These are phyloP conservation scores for Tetraselmis striata DNA, from an alignment of 139 green algal genomes.

Conservation along the genomic window DNA sequence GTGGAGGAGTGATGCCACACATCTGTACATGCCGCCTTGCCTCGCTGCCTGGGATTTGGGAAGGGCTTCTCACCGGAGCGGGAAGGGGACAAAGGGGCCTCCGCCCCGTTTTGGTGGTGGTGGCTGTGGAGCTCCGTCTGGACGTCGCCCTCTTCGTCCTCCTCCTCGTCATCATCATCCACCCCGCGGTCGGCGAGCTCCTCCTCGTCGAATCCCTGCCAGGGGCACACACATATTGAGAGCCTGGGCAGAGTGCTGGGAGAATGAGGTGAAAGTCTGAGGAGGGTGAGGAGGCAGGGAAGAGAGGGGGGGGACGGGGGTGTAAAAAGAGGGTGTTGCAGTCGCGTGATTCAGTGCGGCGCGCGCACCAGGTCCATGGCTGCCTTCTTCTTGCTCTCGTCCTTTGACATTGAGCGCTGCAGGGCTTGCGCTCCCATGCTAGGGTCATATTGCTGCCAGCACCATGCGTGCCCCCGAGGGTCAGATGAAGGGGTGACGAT, in stretches of 20 bases:
- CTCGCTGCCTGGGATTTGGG: no score
- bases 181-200: not conserved
- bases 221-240: not conserved
- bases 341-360: no score
- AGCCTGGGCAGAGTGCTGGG: not conserved
- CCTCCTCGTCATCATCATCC: not conserved
- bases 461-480: not conserved
- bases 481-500: not conserved
- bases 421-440: not conserved
- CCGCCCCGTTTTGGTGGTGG: no score
- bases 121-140: not conserved
- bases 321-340: no score
- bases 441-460: not conserved
- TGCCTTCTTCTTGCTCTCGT: not conserved
- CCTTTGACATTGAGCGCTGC: not conserved
- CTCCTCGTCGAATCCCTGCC: not conserved
- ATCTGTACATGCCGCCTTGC: no score
- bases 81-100: no score
- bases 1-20: no score
- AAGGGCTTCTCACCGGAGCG: not conserved
- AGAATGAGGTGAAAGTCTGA: not conserved
- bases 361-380: not conserved
- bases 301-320: no score
- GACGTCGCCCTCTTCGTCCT: not conserved
- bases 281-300: no score